These are phyloP conservation scores for Hygrophila difformis DNA, from an alignment of 257 asterid species.

Conservation along the genomic window DNA sequence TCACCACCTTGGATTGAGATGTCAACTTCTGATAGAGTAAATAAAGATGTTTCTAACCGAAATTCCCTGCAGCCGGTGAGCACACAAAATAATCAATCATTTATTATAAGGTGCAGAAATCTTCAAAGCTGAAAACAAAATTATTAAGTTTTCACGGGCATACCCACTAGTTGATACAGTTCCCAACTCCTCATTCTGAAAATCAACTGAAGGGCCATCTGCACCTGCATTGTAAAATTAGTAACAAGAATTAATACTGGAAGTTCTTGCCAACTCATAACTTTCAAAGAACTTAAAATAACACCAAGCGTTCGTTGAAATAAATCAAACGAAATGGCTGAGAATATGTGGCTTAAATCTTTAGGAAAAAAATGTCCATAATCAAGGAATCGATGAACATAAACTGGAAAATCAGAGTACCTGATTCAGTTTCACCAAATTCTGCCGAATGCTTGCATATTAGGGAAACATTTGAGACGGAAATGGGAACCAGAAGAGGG, in stretches of 20 bases:
- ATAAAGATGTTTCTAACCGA: conserved; percentile 43
- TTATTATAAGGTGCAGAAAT: conserved; percentile 9
- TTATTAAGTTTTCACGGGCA: conserved; percentile 19
- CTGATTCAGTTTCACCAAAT: conserved; percentile 37
- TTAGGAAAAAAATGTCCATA: not conserved
- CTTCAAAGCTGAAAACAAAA: conserved; percentile 7
- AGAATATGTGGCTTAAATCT: not conserved
- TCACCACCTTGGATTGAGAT: conserved; percentile 59
- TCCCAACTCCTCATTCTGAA: conserved; percentile 37
- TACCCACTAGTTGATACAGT: conserved; percentile 49
- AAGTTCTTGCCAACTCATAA: conserved; percentile 4
- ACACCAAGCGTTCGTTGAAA: not conserved
- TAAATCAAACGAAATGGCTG: not conserved
- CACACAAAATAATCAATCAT: conserved; percentile 13
- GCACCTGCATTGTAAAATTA: conserved; percentile 36
- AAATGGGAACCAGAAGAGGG: conserved; percentile 90
- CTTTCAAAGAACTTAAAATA: conserved; percentile 2
- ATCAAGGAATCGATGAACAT: conserved; percentile 8
- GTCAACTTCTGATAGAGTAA: conserved; percentile 65
- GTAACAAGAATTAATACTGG: conserved; percentile 17
- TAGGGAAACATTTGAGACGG: conserved; percentile 64
- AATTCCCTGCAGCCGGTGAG: conserved; percentile 46
- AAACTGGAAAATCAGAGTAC: conserved; percentile 27
- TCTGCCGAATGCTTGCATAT: conserved; percentile 64
- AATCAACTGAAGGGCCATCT: conserved; percentile 35